A percentile compares a stretch with the other conserved stretches of the same genome.
These are phyloP conservation scores for Botrytis pseudocinerea DNA, from an alignment of 2,329 filamentous ascomycete species.

Conservation along the genomic window DNA sequence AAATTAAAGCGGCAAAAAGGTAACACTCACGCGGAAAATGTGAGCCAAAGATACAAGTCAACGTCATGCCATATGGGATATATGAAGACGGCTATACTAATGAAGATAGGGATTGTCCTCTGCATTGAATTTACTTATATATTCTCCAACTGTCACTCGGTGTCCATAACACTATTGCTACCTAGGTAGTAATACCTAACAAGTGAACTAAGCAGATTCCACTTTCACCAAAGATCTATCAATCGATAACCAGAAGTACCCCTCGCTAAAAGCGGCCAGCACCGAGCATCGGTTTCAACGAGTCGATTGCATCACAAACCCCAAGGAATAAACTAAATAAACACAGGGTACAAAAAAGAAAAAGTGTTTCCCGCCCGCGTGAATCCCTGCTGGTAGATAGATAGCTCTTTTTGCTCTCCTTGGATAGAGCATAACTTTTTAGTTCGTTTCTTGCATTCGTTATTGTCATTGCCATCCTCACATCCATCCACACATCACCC, in stretches of 20 bases:
- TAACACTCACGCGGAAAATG: not conserved
- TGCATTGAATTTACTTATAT: too few species aligned
- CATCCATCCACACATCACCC: not conserved
- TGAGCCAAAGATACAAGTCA: not conserved
- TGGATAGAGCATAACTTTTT: not conserved
- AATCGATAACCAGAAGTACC: not conserved
- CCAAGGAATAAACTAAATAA: not conserved
- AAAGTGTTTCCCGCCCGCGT: not conserved
- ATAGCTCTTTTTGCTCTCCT: not conserved
- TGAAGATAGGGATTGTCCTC: not conserved
- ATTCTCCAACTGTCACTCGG: not conserved
- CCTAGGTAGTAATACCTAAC: not conserved
- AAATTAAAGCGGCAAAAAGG: not conserved
- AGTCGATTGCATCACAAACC: not conserved
- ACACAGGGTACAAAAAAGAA: conserved; percentile 4
- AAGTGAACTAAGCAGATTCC: not conserved
- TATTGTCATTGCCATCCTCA: not conserved
- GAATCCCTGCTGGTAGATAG: not conserved
- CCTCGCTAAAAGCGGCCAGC: conserved; percentile 8
- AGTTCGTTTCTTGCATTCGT: not conserved
- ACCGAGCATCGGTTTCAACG: conserved; percentile 1
- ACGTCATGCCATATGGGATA: not conserved
- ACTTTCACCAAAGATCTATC: not conserved
- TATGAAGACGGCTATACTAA: not conserved
- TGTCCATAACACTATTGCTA: not conserved